phyloP scores from a whole-genome alignment of 208 protist species.

The Crithidia expoeki region DNA sequence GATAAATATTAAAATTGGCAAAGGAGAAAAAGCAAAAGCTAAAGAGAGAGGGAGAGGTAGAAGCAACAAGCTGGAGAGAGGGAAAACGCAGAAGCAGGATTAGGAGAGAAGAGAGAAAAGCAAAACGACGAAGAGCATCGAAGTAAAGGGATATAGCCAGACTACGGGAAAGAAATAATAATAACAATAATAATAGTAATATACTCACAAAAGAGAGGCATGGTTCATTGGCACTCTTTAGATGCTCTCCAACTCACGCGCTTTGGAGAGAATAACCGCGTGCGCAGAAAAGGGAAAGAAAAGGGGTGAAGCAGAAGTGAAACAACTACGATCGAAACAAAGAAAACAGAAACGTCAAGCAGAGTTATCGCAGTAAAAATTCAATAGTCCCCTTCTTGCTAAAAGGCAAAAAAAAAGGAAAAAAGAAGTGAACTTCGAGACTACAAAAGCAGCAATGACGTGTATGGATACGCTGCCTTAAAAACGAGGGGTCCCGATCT shows the following conservation, averaged over 20 bases:
- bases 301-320: neutral
- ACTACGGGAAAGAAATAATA: neutral
- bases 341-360: conserved; percentile 1
- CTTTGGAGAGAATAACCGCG: neutral
- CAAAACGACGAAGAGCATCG: neutral
- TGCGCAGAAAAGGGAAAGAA: neutral
- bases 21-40: neutral
- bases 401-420: conserved; percentile 2
- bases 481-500: too few species aligned
- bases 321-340: neutral
- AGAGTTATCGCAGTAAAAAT: neutral
- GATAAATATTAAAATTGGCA: too few species aligned
- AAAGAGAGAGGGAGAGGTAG: neutral
- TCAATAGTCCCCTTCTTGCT: neutral
- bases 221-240: neutral
- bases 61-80: too few species aligned
- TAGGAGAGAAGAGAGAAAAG: neutral
- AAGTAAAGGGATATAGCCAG: neutral
- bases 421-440: neutral
- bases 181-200: neutral
- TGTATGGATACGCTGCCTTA: neutral
- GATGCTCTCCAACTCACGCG: neutral
- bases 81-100: neutral
- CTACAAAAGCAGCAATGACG: neutral
- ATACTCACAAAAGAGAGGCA: neutral